Percentiles rank a stretch among this genome's conserved stretches.
phyloP scores from a whole-genome alignment of 2,329 filamentous ascomycete species.

The Neofusicoccum sp. region DNA sequence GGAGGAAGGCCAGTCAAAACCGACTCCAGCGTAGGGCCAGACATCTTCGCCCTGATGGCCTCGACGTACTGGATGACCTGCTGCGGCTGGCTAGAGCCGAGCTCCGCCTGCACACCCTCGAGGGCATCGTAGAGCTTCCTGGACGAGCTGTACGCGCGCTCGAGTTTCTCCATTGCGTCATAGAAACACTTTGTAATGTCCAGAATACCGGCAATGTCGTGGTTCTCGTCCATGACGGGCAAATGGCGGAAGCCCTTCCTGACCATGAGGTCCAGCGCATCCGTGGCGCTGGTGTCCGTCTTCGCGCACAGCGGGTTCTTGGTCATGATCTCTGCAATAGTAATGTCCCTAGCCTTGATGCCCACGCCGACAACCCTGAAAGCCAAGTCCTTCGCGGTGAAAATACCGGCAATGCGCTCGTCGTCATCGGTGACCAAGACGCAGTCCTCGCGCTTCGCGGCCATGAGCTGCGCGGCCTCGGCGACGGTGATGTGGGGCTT shows the following conservation, averaged over 20 bases:
- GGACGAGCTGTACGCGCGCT: slow-evolving; percentile 96
- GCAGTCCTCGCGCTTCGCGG: slow-evolving; percentile 96
- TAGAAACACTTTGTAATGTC: slow-evolving; percentile 99
- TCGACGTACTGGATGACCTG: slow-evolving; percentile 99
- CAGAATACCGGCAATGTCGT: slow-evolving; percentile 95
- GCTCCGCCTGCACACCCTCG: slow-evolving; percentile 94
- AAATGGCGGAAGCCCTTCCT: slow-evolving; percentile 96
- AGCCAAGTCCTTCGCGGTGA: slow-evolving; percentile 96
- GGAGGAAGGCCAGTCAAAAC: slow-evolving; percentile 90
- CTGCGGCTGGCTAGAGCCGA: slow-evolving; percentile 92
- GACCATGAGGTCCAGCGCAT: slow-evolving; percentile 97
- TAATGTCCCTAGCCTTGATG: slow-evolving; percentile 82
- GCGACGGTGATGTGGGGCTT: slow-evolving; percentile 92
- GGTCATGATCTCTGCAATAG: slow-evolving; percentile 98
- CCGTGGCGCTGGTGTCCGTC: slow-evolving; percentile 96
- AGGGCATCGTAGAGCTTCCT: slow-evolving; percentile 95
- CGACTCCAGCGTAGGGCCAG: slow-evolving; percentile 90
- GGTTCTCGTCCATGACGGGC: slow-evolving; percentile 99
- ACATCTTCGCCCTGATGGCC: slow-evolving; percentile 93
- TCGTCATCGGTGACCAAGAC: slow-evolving; percentile 97
- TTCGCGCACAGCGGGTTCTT: slow-evolving; percentile 97
- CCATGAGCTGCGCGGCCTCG: slow-evolving; percentile 97
- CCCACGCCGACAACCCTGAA: slow-evolving; percentile 94
- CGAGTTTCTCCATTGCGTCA: slow-evolving; percentile 99
- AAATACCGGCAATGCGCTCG: slow-evolving; percentile 96